These are phyloP conservation scores for Brettanomyces nanus DNA, from an alignment of 805 yeast genomes.

Conservation along the genomic window DNA sequence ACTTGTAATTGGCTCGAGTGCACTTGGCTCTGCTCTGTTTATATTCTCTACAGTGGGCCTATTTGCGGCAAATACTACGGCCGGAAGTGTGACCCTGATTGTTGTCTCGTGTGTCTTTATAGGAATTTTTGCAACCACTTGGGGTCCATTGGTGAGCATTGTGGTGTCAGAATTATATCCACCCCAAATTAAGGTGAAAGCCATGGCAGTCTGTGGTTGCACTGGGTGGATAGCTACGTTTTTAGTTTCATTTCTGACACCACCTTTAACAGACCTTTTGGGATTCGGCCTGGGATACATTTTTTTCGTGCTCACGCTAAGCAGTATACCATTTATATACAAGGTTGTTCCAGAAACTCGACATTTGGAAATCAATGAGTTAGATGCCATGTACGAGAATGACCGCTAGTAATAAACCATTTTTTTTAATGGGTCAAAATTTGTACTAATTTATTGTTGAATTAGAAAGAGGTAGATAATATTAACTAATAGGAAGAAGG, in stretches of 20 bases:
- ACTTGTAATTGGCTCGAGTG: conserved; percentile 38
- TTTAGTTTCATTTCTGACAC: conserved; percentile 59
- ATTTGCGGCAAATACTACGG: conserved; percentile 25
- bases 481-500: conserved; percentile 92
- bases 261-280: conserved; percentile 51
- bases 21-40: conserved; percentile 45
- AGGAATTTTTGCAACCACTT: conserved; percentile 56
- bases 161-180: conserved; percentile 63
- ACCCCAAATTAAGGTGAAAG: conserved; percentile 46
- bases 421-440: no score
- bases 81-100: conserved; percentile 47
- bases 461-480: no score
- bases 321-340: conserved; percentile 19
- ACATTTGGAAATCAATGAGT: conserved; percentile 12
- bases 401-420: no score
- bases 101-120: conserved; percentile 51
- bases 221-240: conserved; percentile 60
- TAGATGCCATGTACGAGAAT: conserved; percentile 18
- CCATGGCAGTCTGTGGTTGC: conserved; percentile 48
- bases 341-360: conserved; percentile 28
- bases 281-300: conserved; percentile 64
- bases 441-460: no score
- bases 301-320: conserved; percentile 24
- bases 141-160: conserved; percentile 69
- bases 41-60: conserved; percentile 52